A percentile compares a stretch with the other conserved stretches of the same genome.
These are phyloP conservation scores for Pseudopyrenochaeta lycopersici DNA, from an alignment of 2,329 filamentous ascomycete species.

Conservation along the genomic window DNA sequence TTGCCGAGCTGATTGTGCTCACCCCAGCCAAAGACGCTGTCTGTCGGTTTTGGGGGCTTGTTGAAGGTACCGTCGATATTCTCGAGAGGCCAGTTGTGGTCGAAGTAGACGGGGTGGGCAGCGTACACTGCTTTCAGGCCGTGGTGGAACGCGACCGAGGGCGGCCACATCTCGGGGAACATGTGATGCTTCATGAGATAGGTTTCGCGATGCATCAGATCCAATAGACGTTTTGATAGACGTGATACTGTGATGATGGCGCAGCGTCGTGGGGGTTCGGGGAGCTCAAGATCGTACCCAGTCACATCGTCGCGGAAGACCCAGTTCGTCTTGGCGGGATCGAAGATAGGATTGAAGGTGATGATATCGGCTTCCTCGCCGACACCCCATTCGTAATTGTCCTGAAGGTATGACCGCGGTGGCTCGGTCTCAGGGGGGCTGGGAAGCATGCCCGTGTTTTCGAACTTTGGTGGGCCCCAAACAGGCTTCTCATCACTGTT, in stretches of 20 bases:
- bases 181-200: slow-evolving; percentile 75
- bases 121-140: slow-evolving; percentile 81
- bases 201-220: slow-evolving; percentile 82
- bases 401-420: slow-evolving; percentile 66
- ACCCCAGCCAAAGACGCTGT: slow-evolving; percentile 61
- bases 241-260: slow-evolving; percentile 83
- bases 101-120: slow-evolving; percentile 81
- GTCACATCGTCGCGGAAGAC: slow-evolving; percentile 73
- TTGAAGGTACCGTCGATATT: slow-evolving; percentile 60
- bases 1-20: slow-evolving; percentile 62
- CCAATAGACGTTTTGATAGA: slow-evolving; percentile 74
- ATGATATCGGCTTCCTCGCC: slow-evolving; percentile 79
- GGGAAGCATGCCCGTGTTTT: slow-evolving; percentile 62
- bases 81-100: slow-evolving; percentile 71
- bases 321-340: slow-evolving; percentile 77
- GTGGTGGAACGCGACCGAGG: slow-evolving; percentile 76
- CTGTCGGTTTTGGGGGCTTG: slow-evolving; percentile 54
- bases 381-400: slow-evolving; percentile 78
- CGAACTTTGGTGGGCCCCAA: slow-evolving; percentile 68
- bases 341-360: slow-evolving; percentile 81
- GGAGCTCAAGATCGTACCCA: slow-evolving; percentile 66
- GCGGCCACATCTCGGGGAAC: slow-evolving; percentile 81
- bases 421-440: slow-evolving; percentile 70
- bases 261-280: slow-evolving; percentile 72
- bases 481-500: slow-evolving; percentile 61